Conservation (phyloP, 345 rosid genomes). For the Aegle marmelos region DNA sequence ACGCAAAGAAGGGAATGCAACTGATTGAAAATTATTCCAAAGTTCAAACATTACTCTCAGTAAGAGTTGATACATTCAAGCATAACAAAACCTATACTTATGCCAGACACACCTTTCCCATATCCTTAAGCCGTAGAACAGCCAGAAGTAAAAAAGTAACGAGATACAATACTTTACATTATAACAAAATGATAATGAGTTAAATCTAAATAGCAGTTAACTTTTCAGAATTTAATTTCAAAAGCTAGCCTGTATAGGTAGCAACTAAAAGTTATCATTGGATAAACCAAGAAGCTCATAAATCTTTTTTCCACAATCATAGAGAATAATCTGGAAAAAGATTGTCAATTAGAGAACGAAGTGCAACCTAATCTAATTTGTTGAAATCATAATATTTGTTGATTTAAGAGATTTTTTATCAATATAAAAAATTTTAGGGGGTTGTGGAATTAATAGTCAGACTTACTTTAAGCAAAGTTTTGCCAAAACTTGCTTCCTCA, state of each 20-base stretch:
- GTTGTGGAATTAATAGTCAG: neutral
- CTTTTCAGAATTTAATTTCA: conserved; percentile 2
- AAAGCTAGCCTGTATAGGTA: neutral
- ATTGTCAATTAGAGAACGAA: neutral
- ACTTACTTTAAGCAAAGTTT: conserved; percentile 76
- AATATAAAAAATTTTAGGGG: neutral
- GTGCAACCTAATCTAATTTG: neutral
- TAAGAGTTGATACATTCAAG: neutral
- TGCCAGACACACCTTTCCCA: neutral
- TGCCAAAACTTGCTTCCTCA: conserved; percentile 95
- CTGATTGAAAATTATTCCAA: neutral
- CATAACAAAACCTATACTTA: neutral
- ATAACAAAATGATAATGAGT: neutral
- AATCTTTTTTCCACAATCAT: neutral
- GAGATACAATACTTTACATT: neutral
- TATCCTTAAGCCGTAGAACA: neutral
- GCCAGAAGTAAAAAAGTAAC: neutral
- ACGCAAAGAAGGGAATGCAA: neutral
- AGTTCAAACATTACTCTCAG: neutral
- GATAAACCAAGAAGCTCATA: neutral
- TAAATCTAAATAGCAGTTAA: neutral
- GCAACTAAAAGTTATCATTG: neutral
- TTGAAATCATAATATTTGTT: neutral
- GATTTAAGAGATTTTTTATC: neutral
- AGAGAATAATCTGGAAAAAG: neutral